Evolutionary conservation across 2,329 filamentous ascomycete species (phyloP).

Genomic region (Pseudovirgaria hyperparasitica): DNA sequence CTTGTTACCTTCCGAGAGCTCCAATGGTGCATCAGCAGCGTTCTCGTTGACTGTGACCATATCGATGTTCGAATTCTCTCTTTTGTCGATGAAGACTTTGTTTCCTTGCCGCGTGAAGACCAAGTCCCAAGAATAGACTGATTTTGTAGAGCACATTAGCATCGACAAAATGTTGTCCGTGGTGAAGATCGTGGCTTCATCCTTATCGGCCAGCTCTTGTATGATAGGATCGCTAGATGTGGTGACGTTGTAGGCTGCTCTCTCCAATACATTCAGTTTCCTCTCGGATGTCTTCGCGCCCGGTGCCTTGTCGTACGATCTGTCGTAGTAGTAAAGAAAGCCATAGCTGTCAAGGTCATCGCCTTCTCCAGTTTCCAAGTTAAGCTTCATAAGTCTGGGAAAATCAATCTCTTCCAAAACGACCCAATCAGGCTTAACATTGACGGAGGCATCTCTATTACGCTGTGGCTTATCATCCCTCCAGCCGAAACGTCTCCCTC

Average conservation of each 20-base stretch:
- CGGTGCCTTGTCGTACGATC: slow-evolving; percentile 82
- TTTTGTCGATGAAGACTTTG: slow-evolving; percentile 99
- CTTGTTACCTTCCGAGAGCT: slow-evolving; percentile 83
- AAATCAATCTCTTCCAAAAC: slow-evolving; percentile 98
- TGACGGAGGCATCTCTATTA: slow-evolving; percentile 90
- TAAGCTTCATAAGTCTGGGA: slow-evolving; percentile 86
- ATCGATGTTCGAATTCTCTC: slow-evolving; percentile 85
- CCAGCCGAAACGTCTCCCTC: slow-evolving; percentile 88
- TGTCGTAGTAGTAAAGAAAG: slow-evolving; percentile 98
- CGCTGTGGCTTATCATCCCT: slow-evolving; percentile 97
- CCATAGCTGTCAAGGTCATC: slow-evolving; percentile 93
- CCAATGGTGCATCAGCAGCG: slow-evolving; percentile 84
- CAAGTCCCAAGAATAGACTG: slow-evolving; percentile 96
- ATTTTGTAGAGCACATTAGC: slow-evolving; percentile 96
- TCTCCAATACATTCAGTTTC: slow-evolving; percentile 79
- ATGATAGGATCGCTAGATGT: slow-evolving; percentile 94
- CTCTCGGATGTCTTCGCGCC: slow-evolving; percentile 74
- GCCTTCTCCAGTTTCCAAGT: slow-evolving; percentile 85
- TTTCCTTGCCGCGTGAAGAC: slow-evolving; percentile 85
- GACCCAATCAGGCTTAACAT: slow-evolving; percentile 91
- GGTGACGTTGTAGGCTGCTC: slow-evolving; percentile 95
- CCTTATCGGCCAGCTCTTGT: slow-evolving; percentile 89
- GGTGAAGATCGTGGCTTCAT: slow-evolving; percentile 92
- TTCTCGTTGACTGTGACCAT: slow-evolving; percentile 99
- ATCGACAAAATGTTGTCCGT: slow-evolving; percentile 96